Base-by-base conservation (phyloP, 306 rosid species). In the Trifolium pratense region DNA sequence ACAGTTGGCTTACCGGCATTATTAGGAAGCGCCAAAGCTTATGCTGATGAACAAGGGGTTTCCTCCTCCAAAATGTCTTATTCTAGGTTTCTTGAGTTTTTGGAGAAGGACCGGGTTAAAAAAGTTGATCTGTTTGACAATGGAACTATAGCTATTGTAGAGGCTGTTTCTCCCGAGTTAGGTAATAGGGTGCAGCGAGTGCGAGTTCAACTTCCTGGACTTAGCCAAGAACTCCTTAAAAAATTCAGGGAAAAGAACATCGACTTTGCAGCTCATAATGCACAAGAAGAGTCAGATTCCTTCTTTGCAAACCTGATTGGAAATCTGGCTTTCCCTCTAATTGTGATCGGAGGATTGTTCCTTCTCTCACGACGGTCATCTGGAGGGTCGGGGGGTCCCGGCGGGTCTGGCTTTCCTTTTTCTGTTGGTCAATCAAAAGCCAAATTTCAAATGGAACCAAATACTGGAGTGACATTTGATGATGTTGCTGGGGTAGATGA, bases 401-500 rank as follows among this genome's bases (percentile, higher is more conserved):
- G 96, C 51, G 97, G 99, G 21, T 89, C 97, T 68, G 99, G 97
- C 12, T 87, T 88, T 77, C 98, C 98, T 32, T 83, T 94, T 71
- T 74, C 81, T 46, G 88, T 94, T 86, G 99, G 97, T 82, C 96
- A 89, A 76, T 94, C 99, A 10, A 94, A 91, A 75, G 97, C 99
- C 49, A 94, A 94, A 84, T 91, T 94, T 85, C 97, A 94, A 81
- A 89, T 94, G 97, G 99, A 94, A 76, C 98, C 98, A 31, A 94
- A 82, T 78, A 94, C 98, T 32, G 98, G 98, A 75, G 98, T 94
- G 78, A 94, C 99, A 14, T 94, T 94, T 71, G 96, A 94, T 77
- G 96, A 94, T 62, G 99, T 94, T 75, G 99, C 99, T 11, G 99
- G 99, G 46, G 99, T 94, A 51, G 99, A 94, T 83, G 99, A 94